These are phyloP conservation scores for Fusarium beomiforme DNA, from an alignment of 2,329 filamentous ascomycete genomes.

Conservation along the genomic window DNA sequence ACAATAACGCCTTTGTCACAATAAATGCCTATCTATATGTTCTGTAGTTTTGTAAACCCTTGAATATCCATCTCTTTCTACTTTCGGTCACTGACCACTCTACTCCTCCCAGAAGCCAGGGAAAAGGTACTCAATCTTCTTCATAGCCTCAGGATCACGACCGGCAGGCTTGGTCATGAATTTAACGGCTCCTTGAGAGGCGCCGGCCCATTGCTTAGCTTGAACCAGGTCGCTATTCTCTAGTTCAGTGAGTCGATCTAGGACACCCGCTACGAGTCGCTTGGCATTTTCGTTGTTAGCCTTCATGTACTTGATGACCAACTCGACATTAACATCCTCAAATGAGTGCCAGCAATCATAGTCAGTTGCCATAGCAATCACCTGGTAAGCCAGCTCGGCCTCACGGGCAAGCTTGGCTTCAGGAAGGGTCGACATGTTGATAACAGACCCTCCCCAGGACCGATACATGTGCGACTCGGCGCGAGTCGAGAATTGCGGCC, in stretches of 20 bases:
- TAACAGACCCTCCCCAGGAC: constrained; percentile 90
- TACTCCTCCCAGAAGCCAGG: constrained; percentile 74
- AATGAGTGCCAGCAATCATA: constrained; percentile 97
- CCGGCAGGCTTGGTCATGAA: constrained; percentile 85
- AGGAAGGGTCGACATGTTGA: constrained; percentile 97
- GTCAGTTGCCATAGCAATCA: constrained; percentile 99
- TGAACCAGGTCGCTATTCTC: constrained; percentile 79
- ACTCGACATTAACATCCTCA: constrained; percentile 90
- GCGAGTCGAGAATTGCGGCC: constrained; percentile 96
- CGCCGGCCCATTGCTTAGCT: constrained; percentile 84
- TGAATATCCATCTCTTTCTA: not conserved
- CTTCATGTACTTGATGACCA: constrained; percentile 97
- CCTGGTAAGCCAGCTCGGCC: constrained; percentile 96
- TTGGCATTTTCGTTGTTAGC: constrained; percentile 90
- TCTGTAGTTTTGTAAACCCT: not conserved
- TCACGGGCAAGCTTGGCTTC: constrained; percentile 97
- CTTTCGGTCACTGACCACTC: not conserved
- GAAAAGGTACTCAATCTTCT: constrained; percentile 88
- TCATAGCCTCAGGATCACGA: constrained; percentile 76
- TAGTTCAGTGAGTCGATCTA: constrained; percentile 84
- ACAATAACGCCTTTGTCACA: constrained; percentile 24
- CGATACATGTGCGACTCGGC: constrained; percentile 97
- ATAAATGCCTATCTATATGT: constrained; percentile 10
- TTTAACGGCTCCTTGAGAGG: constrained; percentile 78
- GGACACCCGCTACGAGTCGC: constrained; percentile 83